These are phyloP conservation scores for Leccinum solheimii DNA, from an alignment of 1,284 basidiomycete species.

Conservation along the genomic window DNA sequence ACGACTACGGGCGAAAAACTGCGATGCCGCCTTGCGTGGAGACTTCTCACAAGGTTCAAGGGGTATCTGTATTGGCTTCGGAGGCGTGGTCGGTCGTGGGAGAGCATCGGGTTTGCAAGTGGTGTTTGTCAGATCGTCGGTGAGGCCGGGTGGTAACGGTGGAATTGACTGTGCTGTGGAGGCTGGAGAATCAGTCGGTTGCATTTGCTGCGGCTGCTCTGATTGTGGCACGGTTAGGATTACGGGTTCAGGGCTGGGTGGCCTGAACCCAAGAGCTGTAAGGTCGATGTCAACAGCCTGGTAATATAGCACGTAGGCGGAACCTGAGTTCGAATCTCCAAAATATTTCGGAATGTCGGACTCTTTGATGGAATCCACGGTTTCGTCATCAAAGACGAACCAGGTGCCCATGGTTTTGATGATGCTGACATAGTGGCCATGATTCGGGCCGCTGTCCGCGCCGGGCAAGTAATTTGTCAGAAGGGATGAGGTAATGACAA, in stretches of 20 bases:
- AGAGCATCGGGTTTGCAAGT: conserved; percentile 37
- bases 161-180: conserved; percentile 34
- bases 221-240: conserved; percentile 20
- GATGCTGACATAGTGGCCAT: conserved; percentile 97
- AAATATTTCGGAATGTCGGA: conserved; percentile 91
- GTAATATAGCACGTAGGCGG: conserved; percentile 97
- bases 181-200: conserved; percentile 27
- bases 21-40: conserved; percentile 30
- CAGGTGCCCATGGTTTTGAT: conserved; percentile 85
- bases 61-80: conserved; percentile 9
- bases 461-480: conserved; percentile 21
- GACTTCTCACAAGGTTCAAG: conserved; percentile 23
- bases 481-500: not conserved
- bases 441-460: conserved; percentile 80
- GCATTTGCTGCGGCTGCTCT: conserved; percentile 14
- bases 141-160: conserved; percentile 53
- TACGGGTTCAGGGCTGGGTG: conserved; percentile 28
- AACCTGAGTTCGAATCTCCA: conserved; percentile 86
- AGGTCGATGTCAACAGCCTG: conserved; percentile 88
- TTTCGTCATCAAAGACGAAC: conserved; percentile 96
- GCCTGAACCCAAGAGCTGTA: conserved; percentile 62
- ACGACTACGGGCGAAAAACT: conserved; percentile 14
- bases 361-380: conserved; percentile 86
- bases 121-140: conserved; percentile 37
- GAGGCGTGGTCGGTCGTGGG: conserved; percentile 27